Conservation (phyloP, 2,329 filamentous ascomycete genomes). For the Diplodia seriata region DNA sequence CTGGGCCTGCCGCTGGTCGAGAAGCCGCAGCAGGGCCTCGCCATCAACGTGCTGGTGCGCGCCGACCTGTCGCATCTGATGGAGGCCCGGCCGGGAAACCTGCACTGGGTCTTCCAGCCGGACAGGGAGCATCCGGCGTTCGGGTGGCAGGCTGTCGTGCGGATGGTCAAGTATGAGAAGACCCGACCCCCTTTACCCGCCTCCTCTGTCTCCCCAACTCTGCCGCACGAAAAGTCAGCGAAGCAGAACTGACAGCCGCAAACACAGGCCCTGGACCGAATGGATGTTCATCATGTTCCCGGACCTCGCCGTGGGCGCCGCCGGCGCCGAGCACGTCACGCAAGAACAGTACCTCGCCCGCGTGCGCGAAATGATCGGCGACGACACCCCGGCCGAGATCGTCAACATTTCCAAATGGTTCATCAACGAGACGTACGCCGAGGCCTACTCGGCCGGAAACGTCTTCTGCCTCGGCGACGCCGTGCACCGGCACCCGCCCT, state of each 20-base stretch:
- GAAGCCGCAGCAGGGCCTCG: constrained; percentile 56
- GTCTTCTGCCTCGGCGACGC: constrained; percentile 39
- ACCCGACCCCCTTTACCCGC: neutral
- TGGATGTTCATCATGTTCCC: constrained; percentile 56
- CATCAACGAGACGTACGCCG: constrained; percentile 35
- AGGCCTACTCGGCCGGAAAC: constrained; percentile 32
- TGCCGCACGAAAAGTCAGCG: neutral
- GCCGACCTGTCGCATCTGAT: constrained; percentile 61
- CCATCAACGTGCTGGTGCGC: constrained; percentile 58
- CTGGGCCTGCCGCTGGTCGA: constrained; percentile 56
- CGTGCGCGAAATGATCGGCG: constrained; percentile 30
- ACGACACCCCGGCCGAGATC: constrained; percentile 25
- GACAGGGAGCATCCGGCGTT: constrained; percentile 60
- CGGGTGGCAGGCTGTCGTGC: constrained; percentile 58
- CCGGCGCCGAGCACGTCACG: constrained; percentile 5
- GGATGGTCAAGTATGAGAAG: constrained; percentile 63
- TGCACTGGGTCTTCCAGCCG: constrained; percentile 67
- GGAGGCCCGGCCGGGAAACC: constrained; percentile 60
- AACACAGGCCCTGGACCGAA: constrained; percentile 62
- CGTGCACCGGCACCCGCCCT: constrained; percentile 40
- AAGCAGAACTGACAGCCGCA: neutral
- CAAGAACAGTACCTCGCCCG: constrained; percentile 38
- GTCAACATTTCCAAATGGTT: constrained; percentile 29
- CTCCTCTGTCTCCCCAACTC: no score
- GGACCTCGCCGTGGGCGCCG: neutral